Evolutionary conservation across 2,329 filamentous ascomycete genomes (phyloP), one percentile per base, ranked within the genome.

Genomic region (Pseudogymnoascus destructans): DNA sequence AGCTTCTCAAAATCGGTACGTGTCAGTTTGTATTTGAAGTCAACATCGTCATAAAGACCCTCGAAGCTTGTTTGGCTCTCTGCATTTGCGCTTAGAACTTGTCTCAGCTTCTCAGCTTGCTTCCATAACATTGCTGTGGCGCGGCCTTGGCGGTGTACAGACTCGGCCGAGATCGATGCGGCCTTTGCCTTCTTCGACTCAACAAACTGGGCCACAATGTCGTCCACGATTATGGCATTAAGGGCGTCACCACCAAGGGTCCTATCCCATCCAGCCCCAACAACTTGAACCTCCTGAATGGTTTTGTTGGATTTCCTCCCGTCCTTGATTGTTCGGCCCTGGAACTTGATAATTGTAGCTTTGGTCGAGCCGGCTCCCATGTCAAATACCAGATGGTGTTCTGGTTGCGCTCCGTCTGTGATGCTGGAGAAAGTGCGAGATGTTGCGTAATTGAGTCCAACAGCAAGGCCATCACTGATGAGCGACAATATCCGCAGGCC

Each of bases 291-390:
- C 70, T 98, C 93, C 70, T 97, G 93, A 30, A 98, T 75, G 1
- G 90, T 96, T 80, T 97, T 97, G 78, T 96, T 97, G 76, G 82
- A 92, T 71, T 87, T 90, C 64, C 90, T 91, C 58, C 92, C 74
- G 66, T 96, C 92, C 77, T 97, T 98, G 62, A 97, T 85, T 1
- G 80, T 84, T 65, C 86, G 85, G 69, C 87, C 87, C 71, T 96
- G 91, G 74, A 98, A 95, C 66, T 85, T 86, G 69, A 98, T 74
- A 57, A 98, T 76, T 5, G 90, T 93, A 3, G 92, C 92, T 66
- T 89, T 95, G 30, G 92, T 87, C 49, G 89, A 96, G 3, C 93
- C 93, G 64, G 93, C 91, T 64, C 93, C 93, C 91, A 98, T 97
- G 70, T 98, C 93, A 68, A 93, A 98, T 27, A 98, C 82, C 70